Conservation (phyloP, 805 yeast genomes). For the Aciculoconidium aculeatum region DNA sequence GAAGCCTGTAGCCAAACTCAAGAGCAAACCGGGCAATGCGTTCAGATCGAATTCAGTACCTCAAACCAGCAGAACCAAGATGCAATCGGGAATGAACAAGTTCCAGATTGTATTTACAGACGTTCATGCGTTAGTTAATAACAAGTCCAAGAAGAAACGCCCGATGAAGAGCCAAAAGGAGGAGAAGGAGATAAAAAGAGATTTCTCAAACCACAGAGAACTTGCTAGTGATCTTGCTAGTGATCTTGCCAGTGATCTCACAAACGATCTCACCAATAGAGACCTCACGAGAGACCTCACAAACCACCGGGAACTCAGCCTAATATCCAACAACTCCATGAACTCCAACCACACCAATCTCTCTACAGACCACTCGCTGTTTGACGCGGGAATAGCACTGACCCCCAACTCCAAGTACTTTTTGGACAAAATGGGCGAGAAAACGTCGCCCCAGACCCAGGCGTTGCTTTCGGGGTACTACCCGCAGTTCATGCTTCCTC, state of each 20-base stretch:
- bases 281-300: background rate
- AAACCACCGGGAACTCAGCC: too few species aligned
- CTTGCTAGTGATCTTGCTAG: too few species aligned
- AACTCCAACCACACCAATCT: conserved; percentile 31
- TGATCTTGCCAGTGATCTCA: too few species aligned
- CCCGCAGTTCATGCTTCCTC: conserved; percentile 10
- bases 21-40: conserved; percentile 2
- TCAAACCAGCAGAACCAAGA: conserved; percentile 8
- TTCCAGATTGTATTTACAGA: conserved; percentile 44
- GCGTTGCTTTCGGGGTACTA: conserved; percentile 4
- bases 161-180: background rate
- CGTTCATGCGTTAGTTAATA: conserved; percentile 16
- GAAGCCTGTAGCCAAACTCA: conserved; percentile 1
- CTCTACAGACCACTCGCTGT: conserved; percentile 36
- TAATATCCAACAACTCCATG: conserved; percentile 16
- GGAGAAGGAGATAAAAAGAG: background rate
- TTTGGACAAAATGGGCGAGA: conserved; percentile 34
- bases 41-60: conserved; percentile 3
- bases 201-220: background rate
- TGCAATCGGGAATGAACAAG: conserved; percentile 38
- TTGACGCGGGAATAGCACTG: conserved; percentile 33
- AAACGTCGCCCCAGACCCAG: conserved; percentile 26
- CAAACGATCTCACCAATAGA: background rate
- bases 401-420: conserved; percentile 38
- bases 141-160: conserved; percentile 8